A percentile compares a stretch with the other conserved stretches of the same genome.
Conservation (phyloP, 2,329 filamentous ascomycete species). For the Sporothrix brasiliensis region DNA sequence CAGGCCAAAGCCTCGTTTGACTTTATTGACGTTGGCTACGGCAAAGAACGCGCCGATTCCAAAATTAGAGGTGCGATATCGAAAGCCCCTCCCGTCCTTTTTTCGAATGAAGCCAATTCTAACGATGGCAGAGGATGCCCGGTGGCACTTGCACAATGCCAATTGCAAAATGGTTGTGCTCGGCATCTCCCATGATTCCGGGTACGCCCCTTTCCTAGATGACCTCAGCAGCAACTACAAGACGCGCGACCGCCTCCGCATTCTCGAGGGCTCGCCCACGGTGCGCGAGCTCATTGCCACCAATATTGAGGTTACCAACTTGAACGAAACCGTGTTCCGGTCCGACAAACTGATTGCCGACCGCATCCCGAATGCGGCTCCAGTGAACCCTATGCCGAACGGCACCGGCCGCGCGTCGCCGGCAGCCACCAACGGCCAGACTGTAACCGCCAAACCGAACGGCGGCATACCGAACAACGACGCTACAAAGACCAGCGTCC, state of each 20-base stretch:
- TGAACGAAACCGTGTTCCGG: constrained; percentile 56
- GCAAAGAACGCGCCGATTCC: constrained; percentile 60
- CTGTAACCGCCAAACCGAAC: constrained; percentile 21
- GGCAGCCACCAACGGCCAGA: constrained; percentile 20
- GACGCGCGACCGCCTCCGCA: constrained; percentile 51
- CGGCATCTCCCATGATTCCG: constrained; percentile 64
- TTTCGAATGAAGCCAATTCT: neutral
- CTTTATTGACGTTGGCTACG: constrained; percentile 64
- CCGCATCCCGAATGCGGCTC: constrained; percentile 1
- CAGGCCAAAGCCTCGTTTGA: constrained; percentile 63
- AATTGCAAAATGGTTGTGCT: constrained; percentile 66
- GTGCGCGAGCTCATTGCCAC: constrained; percentile 55
- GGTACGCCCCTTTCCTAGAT: constrained; percentile 62
- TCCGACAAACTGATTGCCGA: constrained; percentile 54
- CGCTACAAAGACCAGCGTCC: neutral
- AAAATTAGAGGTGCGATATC: constrained; percentile 60
- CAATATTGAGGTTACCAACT: constrained; percentile 51
- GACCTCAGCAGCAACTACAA: constrained; percentile 54
- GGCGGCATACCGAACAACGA: neutral
- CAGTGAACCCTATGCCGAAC: neutral
- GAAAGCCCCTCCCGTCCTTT: neutral
- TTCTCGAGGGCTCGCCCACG: constrained; percentile 58
- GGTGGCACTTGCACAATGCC: constrained; percentile 61
- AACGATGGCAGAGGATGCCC: constrained; percentile 49
- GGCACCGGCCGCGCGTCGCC: constrained; percentile 1